A percentile compares a stretch with the other conserved stretches of the same genome.
phyloP scores from a whole-genome alignment of 1,139 yeast genomes.

The Hemisphaericaspora subhashii region DNA sequence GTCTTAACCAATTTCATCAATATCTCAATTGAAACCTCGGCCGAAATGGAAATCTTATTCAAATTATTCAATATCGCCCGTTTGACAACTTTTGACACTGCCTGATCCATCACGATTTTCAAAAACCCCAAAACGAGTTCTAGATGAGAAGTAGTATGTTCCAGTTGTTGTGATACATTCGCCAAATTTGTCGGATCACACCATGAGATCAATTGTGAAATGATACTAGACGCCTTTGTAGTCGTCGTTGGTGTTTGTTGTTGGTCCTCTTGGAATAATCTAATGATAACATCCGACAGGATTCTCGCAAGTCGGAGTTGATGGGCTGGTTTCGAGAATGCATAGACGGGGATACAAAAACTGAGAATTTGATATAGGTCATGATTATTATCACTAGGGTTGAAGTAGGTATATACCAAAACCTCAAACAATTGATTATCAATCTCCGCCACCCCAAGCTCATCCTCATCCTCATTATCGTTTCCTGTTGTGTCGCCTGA shows the following conservation, averaged over 20 bases:
- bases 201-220: conserved; percentile 82
- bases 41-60: conserved; percentile 43
- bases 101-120: conserved; percentile 49
- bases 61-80: conserved; percentile 57
- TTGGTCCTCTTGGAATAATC: no score
- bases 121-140: conserved; percentile 59
- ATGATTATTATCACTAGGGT: conserved; percentile 65
- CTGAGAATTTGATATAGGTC: conserved; percentile 78
- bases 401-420: conserved; percentile 71
- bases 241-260: no score
- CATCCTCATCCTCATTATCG: conserved; percentile 18
- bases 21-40: conserved; percentile 28
- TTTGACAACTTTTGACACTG: conserved; percentile 53
- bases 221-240: no score
- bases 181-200: conserved; percentile 78
- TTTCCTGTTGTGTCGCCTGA: conserved; percentile 12
- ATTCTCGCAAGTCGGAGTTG: conserved; percentile 67
- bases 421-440: conserved; percentile 60
- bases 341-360: conserved; percentile 87
- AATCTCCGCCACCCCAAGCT: conserved; percentile 25
- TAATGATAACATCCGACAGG: conserved; percentile 64
- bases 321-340: conserved; percentile 74
- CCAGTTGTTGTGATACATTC: conserved; percentile 41
- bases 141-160: conserved; percentile 52
- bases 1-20: conserved; percentile 35